These are phyloP conservation scores for Neonectria coccinea DNA, from an alignment of 2,329 filamentous ascomycete genomes.

Conservation along the genomic window DNA sequence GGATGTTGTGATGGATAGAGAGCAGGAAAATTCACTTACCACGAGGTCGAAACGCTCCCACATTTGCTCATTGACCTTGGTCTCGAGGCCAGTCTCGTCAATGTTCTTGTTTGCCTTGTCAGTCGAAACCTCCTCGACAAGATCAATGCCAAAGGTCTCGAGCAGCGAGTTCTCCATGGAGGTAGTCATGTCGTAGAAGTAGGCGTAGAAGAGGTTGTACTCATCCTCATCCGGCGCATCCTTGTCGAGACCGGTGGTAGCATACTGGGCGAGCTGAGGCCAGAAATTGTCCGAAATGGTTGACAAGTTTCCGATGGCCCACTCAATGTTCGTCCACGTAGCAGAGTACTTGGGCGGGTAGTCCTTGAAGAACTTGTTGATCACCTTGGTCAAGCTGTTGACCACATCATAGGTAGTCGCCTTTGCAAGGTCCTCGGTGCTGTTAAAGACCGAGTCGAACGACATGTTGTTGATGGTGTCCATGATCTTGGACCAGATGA, in stretches of 20 bases:
- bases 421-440: conserved; percentile 24
- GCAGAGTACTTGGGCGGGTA: conserved; percentile 45
- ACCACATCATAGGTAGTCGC: conserved; percentile 38
- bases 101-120: conserved; percentile 32
- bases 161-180: conserved; percentile 49
- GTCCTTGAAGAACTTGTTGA: conserved; percentile 40
- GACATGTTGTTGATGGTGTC: conserved; percentile 45
- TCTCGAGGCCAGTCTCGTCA: conserved; percentile 36
- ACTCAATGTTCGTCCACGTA: conserved; percentile 35
- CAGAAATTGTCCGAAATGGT: conserved; percentile 46
- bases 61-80: conserved; percentile 39
- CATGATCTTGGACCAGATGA: conserved; percentile 58
- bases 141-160: conserved; percentile 48
- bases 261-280: conserved; percentile 32
- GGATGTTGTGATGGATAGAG: background rate
- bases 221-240: conserved; percentile 21
- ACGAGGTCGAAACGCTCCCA: conserved; percentile 47
- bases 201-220: conserved; percentile 13
- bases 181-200: conserved; percentile 26
- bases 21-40: conserved; percentile 38
- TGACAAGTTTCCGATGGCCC: conserved; percentile 46
- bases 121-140: conserved; percentile 40
- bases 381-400: conserved; percentile 31
- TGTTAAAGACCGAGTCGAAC: conserved; percentile 26
- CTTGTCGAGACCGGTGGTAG: conserved; percentile 17